Evolutionary conservation across 768 basidiomycete species (phyloP), one percentile per base, ranked within the genome.

Genomic region (Termitomyces eurrhizus): DNA sequence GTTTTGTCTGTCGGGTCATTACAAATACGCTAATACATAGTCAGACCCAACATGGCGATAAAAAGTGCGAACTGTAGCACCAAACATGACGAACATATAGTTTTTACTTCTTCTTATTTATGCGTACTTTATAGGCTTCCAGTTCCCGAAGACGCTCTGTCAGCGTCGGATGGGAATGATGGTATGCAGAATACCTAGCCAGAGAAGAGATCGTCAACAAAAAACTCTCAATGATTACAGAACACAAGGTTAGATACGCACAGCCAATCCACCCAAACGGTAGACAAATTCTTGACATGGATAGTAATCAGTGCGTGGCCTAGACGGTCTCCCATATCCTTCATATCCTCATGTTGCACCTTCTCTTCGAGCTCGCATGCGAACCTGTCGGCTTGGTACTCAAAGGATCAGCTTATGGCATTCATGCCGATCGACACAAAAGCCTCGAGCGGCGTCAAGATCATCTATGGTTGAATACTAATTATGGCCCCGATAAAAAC

Each of bases 81-180:
- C 8, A 21, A 44, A n/a, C 42, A 44, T 44, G 42, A 44, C 42
- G n/a, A 3, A 44, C 42, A 44, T 42, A 39, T 39, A 41, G n/a
- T 11, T n/a, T 54, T 32, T 55, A 55, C n/a, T 13, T 42, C 53
- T 70, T 67, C 69, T 81, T 80, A 68, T 78, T 79, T 66, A 77
- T 70, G 37, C 77, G 73, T 5, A 72, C 73, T 66, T 86, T 81
- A 78, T 83, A 86, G n/a, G 74, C 70, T 61, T 96, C 93, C 42
- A 97, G 80, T 2, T 85, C 92, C 64, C 84, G 87, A 67, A 98
- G 77, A 8, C 95, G 83, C 76, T 99, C 95, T 41, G 91, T 89
- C 64, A 99, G 73, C 2, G 94, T 97, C 5, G 96, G 96, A 73
- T 99, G 96, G 51, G 92, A 95, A 74, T 98, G 93, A 72, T 97